Base-by-base conservation (phyloP, 2,329 filamentous ascomycete genomes). In the Myriosclerotinia scirpicola region DNA sequence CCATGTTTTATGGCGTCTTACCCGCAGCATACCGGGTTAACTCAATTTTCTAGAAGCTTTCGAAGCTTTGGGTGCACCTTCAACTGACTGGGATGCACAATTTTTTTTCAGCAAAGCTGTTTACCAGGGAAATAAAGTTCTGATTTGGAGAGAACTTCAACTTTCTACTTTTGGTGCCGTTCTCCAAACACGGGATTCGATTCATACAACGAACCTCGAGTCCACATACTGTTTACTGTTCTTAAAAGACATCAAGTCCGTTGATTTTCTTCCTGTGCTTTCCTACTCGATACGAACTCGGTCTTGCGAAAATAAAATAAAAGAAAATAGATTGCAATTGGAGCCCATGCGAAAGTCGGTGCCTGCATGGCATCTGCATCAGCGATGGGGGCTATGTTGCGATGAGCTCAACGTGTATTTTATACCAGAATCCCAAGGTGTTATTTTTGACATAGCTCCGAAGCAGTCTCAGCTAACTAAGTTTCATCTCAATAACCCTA, bases 41-140 rank as follows among this genome's bases (percentile, higher is more conserved):
- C 11, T 26, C 26, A 22, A 14, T 14, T 36, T 54, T 48, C 56
- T 59, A 59, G 42, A 59, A 36, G 56, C 56, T 12, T 59, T 59
- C 55, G 40, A 59, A 34, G 22, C 15, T n/a, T 30, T 7, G 7
- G 4, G 11, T 14, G 40, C 40, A 26, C 26, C 14, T 42, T 12
- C 38, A 40, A 40, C 7, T 40, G 38, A 40, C 11, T 12, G 38
- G 38, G 7, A 40, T 40, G 38, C 38, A 40, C 26, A 26, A n/a
- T n/a, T n/a, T n/a, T n/a, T n/a, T n/a, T n/a, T n/a, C 6, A 30
- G 14, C 20, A 20, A 12, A 26, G 6, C 7, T 20, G 9, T 1
- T 9, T 44, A 7, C n/a, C 38, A 20, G 17, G 14, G 26, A 26
- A 2, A 44, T 7, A 14, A 15, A 7, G 30, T 34, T 34, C 30